Evolutionary conservation across 164 flowering plant species (phyloP).

Genomic region (Chimonanthus praecox): DNA sequence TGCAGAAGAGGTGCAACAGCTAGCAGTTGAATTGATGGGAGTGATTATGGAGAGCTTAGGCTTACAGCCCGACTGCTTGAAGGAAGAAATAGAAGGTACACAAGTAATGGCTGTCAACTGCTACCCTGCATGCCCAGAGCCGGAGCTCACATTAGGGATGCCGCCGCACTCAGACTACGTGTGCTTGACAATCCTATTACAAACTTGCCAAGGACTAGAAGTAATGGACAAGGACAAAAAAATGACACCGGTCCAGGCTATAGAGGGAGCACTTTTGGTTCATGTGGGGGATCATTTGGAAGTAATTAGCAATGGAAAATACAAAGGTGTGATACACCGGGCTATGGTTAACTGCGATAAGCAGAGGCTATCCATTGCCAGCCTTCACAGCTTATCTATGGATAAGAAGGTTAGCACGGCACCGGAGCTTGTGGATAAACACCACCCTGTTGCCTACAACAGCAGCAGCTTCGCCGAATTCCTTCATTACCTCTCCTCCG

Average conservation of each 20-base stretch:
- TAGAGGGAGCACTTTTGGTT: background rate
- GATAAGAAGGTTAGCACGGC: constrained; percentile 23
- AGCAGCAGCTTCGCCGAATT: constrained; percentile 42
- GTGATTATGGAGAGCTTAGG: constrained; percentile 36
- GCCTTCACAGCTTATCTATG: constrained; percentile 39
- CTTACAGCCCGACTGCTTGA: constrained; percentile 13
- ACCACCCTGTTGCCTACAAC: constrained; percentile 24
- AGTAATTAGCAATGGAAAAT: constrained; percentile 10
- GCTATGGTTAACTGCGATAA: constrained; percentile 22
- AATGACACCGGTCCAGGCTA: background rate
- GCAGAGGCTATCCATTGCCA: constrained; percentile 37
- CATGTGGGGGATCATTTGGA: constrained; percentile 10
- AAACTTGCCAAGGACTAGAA: constrained; percentile 5
- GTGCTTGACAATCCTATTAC: constrained; percentile 1
- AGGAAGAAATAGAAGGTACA: constrained; percentile 3
- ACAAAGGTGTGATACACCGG: constrained; percentile 46
- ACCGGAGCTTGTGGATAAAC: constrained; percentile 27
- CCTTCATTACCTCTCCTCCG: constrained; percentile 4
- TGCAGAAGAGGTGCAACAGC: constrained; percentile 23
- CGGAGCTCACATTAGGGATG: constrained; percentile 5
- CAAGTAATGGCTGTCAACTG: constrained; percentile 11
- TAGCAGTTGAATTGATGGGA: constrained; percentile 27
- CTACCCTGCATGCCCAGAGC: constrained; percentile 12
- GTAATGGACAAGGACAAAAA: background rate
- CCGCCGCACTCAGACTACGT: constrained; percentile 8